Percentiles rank a stretch among this genome's conserved stretches.
phyloP scores from a whole-genome alignment of 225 moss, liverwort and hornwort genomes.

The Sphagnum tenellum region DNA sequence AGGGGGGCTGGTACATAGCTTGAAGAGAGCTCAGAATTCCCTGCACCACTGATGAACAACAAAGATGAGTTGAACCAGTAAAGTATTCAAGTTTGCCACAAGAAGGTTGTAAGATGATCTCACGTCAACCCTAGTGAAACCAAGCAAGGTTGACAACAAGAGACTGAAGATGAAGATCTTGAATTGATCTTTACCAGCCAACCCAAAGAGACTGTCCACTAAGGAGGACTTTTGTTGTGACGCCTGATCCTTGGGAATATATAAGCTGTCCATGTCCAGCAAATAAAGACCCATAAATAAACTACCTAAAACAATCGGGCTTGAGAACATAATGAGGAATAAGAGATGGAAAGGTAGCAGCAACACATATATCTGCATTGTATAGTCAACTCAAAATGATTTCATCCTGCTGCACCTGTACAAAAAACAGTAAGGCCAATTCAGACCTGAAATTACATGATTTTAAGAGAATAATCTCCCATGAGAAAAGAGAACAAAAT shows the following conservation, averaged over 20 bases:
- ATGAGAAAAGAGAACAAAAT: too few relatives aligned
- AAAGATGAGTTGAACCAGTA: conserved; percentile 58
- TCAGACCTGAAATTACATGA: neutral
- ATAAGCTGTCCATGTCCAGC: conserved; percentile 49
- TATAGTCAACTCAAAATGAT: conserved; percentile 21
- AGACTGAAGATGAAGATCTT: conserved; percentile 66
- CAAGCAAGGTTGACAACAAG: conserved; percentile 50
- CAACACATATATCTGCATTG: conserved; percentile 54
- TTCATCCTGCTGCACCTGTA: conserved; percentile 41
- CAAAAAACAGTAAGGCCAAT: too few relatives aligned
- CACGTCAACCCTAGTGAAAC: conserved; percentile 54
- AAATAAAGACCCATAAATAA: conserved; percentile 57
- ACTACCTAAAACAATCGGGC: conserved; percentile 44
- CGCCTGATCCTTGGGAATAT: conserved; percentile 22
- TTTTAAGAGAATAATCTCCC: too few relatives aligned
- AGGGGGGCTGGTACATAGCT: neutral
- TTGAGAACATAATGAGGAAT: conserved; percentile 46
- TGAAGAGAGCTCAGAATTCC: conserved; percentile 4
- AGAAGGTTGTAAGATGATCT: conserved; percentile 50
- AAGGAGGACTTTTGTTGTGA: conserved; percentile 12
- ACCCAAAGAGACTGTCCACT: conserved; percentile 19
- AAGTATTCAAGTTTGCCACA: conserved; percentile 59
- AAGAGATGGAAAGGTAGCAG: conserved; percentile 53
- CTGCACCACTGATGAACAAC: conserved; percentile 70
- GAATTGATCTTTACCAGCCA: conserved; percentile 34